Evolutionary conservation across 441 rosid genomes (phyloP).

Genomic region (Lepidium campestre): DNA sequence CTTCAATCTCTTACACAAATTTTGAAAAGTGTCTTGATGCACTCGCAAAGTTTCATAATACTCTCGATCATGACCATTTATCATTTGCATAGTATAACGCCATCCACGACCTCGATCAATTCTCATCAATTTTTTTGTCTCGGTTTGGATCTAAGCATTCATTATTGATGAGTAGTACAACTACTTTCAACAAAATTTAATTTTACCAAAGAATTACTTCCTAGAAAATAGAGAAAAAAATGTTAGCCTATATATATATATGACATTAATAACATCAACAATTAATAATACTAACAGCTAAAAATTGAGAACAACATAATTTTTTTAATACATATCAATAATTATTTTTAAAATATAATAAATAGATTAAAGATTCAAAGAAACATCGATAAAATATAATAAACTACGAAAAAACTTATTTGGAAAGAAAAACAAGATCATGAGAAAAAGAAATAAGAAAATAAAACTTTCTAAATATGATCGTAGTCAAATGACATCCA

Average conservation of each 20-base stretch:
- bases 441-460: background rate
- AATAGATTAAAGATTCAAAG: no score
- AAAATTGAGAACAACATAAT: no score
- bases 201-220: background rate
- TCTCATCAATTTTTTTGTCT: background rate
- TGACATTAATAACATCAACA: no score
- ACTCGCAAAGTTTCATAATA: background rate
- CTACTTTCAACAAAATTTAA: background rate
- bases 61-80: background rate
- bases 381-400: no score
- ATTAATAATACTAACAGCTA: no score
- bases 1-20: background rate
- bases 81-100: background rate
- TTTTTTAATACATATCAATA: no score
- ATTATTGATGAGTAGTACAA: background rate
- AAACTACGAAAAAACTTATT: no score
- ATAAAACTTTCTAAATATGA: background rate
- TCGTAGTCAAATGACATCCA: background rate
- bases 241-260: no score
- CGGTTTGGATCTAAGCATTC: background rate
- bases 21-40: background rate
- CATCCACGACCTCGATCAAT: background rate
- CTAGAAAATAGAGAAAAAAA: background rate
- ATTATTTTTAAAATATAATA: no score
- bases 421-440: background rate